A percentile compares a stretch with the other conserved stretches of the same genome.
Conservation (phyloP, 257 asterid genomes). For the Mentha longifolia region DNA sequence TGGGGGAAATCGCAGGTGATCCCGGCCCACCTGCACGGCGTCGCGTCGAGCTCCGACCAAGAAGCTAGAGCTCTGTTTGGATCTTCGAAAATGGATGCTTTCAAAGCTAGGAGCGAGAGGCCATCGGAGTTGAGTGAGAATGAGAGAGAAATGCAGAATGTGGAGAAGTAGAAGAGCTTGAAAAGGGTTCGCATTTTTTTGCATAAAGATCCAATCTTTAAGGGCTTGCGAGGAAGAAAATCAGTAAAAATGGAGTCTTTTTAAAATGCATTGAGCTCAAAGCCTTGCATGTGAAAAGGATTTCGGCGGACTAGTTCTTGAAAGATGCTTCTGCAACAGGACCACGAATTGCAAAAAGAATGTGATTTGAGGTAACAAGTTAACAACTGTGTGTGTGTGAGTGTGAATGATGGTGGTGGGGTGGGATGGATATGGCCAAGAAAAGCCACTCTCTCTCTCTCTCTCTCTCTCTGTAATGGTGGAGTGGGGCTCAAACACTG, state of each 20-base stretch:
- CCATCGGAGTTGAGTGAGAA: constrained; percentile 76
- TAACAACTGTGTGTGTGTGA: constrained; percentile 1
- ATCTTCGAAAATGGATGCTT: constrained; percentile 73
- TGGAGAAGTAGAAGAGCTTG: constrained; percentile 42
- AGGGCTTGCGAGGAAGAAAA: constrained; percentile 12
- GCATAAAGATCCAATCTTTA: constrained; percentile 48
- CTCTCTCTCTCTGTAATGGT: not conserved
- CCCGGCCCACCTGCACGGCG: constrained; percentile 89
- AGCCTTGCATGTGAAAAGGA: constrained; percentile 17
- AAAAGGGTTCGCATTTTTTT: constrained; percentile 23
- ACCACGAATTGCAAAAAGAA: constrained; percentile 47
- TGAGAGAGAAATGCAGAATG: constrained; percentile 42
- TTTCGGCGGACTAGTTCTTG: not conserved
- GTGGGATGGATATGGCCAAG: not conserved
- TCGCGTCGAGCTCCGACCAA: constrained; percentile 70
- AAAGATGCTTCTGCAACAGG: constrained; percentile 36
- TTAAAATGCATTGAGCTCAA: not conserved
- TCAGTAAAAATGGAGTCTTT: constrained; percentile 13
- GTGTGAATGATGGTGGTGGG: constrained; percentile 18
- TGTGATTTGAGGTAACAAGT: constrained; percentile 25
- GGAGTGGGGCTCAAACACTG: constrained; percentile 9
- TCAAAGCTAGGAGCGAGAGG: constrained; percentile 82
- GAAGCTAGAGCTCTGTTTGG: constrained; percentile 65
- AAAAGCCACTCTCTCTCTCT: not conserved
- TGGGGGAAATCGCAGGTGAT: constrained; percentile 66